Evolutionary conservation across 371 early-diverging fungal genomes (phyloP), one percentile per base, ranked within the genome.

Genomic region (Polyrhizophydium stewartii): DNA sequence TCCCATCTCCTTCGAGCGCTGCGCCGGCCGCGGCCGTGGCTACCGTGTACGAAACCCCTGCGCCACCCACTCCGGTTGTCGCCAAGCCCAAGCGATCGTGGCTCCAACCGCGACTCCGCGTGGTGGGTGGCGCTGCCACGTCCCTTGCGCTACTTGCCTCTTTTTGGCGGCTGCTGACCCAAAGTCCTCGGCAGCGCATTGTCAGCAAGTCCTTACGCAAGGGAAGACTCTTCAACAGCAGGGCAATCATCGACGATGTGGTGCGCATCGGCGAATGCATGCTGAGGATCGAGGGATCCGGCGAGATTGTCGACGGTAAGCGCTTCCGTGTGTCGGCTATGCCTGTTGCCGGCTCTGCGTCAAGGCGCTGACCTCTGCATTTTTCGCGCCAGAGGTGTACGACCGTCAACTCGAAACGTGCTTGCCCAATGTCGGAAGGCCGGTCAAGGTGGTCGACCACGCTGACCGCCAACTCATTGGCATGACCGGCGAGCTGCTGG

Each of bases 361-460:
- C n/a, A n/a, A n/a, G n/a, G n/a, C n/a, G n/a, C n/a, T n/a, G n/a
- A n/a, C n/a, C n/a, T n/a, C n/a, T n/a, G n/a, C n/a, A n/a, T n/a
- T 32, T 28, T 3, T 28, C 43, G 46, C 46, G 12, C 3, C 27
- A 55, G 60, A 35, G 25, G 58, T 63, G 10, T 45, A 16, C 21
- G 33, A 67, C 19, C 46, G 60, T 25, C 64, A 72, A 58, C 28
- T 72, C n/a, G 70, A 72, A 56, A 72, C 69, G 6, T 38, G 27
- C n/a, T 55, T 72, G 5, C 73, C 73, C 25, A 27, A 24, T 12
- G 60, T 51, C 30, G 68, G 62, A 5, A 51, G 46, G 41, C 5
- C 17, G 2, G 68, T 65, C n/a, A 41, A 65, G 58, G 66, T 71
- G 13, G 61, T 71, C 12, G 32, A 30, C n/a, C 35, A 38, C 22